These are phyloP conservation scores for Kuraishia piskuri DNA, from an alignment of 805 yeast genomes.

Conservation along the genomic window DNA sequence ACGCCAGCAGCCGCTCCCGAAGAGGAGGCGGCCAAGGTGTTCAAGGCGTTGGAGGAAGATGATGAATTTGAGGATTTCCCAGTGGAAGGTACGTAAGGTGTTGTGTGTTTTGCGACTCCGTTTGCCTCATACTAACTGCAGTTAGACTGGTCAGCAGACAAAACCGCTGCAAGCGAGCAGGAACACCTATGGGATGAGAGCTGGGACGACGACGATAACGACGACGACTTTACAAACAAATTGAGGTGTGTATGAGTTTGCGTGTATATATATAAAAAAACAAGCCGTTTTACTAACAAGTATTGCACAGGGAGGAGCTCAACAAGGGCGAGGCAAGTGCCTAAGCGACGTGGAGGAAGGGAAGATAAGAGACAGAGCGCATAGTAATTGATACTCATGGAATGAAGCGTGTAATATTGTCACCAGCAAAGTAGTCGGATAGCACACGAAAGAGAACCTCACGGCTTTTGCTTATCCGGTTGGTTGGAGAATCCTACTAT, in stretches of 20 bases:
- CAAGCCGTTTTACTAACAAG: neutral
- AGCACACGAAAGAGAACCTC: too few relatives aligned
- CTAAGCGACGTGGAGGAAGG: neutral
- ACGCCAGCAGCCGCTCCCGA: neutral
- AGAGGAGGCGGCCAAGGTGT: constrained; percentile 21
- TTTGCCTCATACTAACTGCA: constrained; percentile 1
- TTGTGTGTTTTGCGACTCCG: neutral
- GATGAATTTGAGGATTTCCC: constrained; percentile 98
- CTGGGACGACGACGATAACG: constrained; percentile 95
- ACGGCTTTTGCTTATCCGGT: too few relatives aligned
- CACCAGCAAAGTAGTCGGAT: too few relatives aligned
- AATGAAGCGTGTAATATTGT: too few relatives aligned
- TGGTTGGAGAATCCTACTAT: too few relatives aligned
- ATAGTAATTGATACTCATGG: too few relatives aligned
- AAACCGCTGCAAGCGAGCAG: constrained; percentile 42
- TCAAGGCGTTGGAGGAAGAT: constrained; percentile 85
- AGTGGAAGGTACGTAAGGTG: constrained; percentile 45
- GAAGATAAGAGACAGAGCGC: neutral
- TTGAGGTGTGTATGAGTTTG: constrained; percentile 38
- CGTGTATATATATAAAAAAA: neutral
- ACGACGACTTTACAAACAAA: constrained; percentile 76
- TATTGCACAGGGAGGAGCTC: constrained; percentile 3
- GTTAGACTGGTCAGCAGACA: constrained; percentile 57
- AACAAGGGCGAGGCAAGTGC: constrained; percentile 1
- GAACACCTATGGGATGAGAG: constrained; percentile 88